A percentile compares a stretch with the other conserved stretches of the same genome.
These are phyloP conservation scores for Trypanosoma avium DNA, from an alignment of 208 protist species.

Conservation along the genomic window DNA sequence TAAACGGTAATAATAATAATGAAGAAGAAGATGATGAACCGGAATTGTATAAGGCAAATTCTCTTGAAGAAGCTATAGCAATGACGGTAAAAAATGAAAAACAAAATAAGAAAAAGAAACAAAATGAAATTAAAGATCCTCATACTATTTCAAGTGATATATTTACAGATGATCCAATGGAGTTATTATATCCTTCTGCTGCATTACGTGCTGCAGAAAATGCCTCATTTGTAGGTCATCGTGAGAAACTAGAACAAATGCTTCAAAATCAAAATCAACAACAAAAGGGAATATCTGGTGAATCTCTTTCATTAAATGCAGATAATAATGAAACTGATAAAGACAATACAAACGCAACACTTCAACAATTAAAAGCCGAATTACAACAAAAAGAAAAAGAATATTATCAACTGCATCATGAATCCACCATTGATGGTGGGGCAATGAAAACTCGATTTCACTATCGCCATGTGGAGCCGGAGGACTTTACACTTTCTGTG, in stretches of 20 bases:
- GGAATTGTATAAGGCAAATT: conserved; percentile 48
- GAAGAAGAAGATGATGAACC: conserved; percentile 29
- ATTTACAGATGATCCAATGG: conserved; percentile 33
- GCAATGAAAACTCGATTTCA: conserved; percentile 58
- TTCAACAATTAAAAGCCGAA: conserved; percentile 51
- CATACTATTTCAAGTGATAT: background rate
- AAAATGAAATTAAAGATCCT: background rate
- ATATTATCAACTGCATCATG: conserved; percentile 82
- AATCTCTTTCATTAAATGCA: background rate
- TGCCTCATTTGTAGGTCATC: conserved; percentile 15
- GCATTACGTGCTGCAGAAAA: conserved; percentile 44
- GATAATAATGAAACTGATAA: background rate
- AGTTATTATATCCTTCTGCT: conserved; percentile 66
- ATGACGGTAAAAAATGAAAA: conserved; percentile 3
- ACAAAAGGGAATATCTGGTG: too few relatives aligned
- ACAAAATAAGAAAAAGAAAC: background rate
- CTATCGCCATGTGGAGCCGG: conserved; percentile 79
- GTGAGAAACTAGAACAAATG: conserved; percentile 36
- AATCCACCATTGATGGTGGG: conserved; percentile 34
- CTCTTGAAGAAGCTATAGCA: conserved; percentile 59
- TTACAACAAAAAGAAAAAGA: conserved; percentile 80
- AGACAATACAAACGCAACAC: conserved; percentile 23
- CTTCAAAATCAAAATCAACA: conserved; percentile 25
- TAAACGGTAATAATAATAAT: conserved; percentile 24
- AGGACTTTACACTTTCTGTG: conserved; percentile 82